phyloP scores from a whole-genome alignment of 176 grass and related monocot genomes.

The Oryza nivara region DNA sequence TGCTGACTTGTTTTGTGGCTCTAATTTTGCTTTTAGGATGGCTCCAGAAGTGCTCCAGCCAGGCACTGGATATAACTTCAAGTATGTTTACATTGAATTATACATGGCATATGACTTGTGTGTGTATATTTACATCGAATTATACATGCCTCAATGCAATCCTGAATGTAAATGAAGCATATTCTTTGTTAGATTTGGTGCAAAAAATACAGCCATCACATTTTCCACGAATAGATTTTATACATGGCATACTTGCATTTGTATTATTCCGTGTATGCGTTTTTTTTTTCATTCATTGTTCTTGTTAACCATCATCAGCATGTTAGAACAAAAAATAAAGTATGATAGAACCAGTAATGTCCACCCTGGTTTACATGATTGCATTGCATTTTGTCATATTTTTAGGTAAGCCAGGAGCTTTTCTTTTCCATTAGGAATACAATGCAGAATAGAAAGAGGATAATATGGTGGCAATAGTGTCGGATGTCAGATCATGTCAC shows the following conservation, averaged over 20 bases:
- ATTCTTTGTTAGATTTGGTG: constrained; percentile 1
- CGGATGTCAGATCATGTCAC: background rate
- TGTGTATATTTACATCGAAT: constrained; percentile 24
- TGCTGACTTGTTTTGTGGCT: constrained; percentile 31
- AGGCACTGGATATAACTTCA: constrained; percentile 95
- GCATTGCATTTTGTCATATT: constrained; percentile 8
- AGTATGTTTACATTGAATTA: constrained; percentile 66
- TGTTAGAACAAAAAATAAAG: background rate
- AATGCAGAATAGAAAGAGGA: constrained; percentile 22
- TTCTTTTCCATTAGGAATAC: constrained; percentile 3
- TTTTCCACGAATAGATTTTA: background rate
- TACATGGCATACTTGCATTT: background rate
- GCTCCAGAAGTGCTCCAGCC: constrained; percentile 98
- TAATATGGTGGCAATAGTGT: constrained; percentile 10
- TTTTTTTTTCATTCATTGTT: constrained; percentile 15
- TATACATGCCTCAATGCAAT: background rate
- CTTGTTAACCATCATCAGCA: background rate
- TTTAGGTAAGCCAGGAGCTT: background rate
- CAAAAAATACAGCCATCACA: background rate
- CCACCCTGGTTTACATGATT: background rate
- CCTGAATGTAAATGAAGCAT: background rate
- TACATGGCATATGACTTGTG: background rate
- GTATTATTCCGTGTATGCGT: background rate
- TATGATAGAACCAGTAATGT: background rate
- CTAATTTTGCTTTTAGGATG: constrained; percentile 77